Evolutionary conservation across 2,329 filamentous ascomycete genomes (phyloP), one percentile per base, ranked within the genome.

Genomic region (Ophiosphaerella korrae): DNA sequence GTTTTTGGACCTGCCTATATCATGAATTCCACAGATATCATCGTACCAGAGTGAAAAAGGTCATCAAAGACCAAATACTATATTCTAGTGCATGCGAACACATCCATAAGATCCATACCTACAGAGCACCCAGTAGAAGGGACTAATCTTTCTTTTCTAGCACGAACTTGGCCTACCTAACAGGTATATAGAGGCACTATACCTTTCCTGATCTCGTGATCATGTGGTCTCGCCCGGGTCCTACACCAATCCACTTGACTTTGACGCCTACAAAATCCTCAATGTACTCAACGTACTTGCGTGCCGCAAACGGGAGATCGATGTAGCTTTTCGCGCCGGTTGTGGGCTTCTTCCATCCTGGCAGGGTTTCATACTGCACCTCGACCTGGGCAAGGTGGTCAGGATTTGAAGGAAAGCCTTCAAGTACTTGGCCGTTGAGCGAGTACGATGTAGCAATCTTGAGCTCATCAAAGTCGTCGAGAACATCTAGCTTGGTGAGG

Each of bases 381-480:
- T 88, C 82, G 47, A 84, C 80, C 45, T 78, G 76, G 24, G 82
- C 81, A 13, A 90, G 77, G 32, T 81, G 70, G 36, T 78, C 75
- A 13, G 85, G 78, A 63, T 88, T 83, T 7, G 86, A 85, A 4
- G 84, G 88, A 80, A 88, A 90, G 11, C 80, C 84, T 14, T 82
- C 78, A 9, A 88, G 72, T 48, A 77, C 75, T 64, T 82, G 67
- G 37, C 82, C 83, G 43, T 82, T 80, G 66, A 83, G 60, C 11
- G 77, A 77, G 76, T 96, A 96, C 2, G 84, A 85, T 12, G 88
- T 83, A 14, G 88, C 88, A 43, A 90, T 80, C 72, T 92, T 89
- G 74, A 95, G 82, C 65, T 85, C 86, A 8, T 83, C 79, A 70
- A 96, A 91, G 29, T 83, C 83, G 69, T 92, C 88, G 13, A 92